Evolutionary conservation across 352 stramenopile species (phyloP).

Genomic region (Phytophthora citrophthora): DNA sequence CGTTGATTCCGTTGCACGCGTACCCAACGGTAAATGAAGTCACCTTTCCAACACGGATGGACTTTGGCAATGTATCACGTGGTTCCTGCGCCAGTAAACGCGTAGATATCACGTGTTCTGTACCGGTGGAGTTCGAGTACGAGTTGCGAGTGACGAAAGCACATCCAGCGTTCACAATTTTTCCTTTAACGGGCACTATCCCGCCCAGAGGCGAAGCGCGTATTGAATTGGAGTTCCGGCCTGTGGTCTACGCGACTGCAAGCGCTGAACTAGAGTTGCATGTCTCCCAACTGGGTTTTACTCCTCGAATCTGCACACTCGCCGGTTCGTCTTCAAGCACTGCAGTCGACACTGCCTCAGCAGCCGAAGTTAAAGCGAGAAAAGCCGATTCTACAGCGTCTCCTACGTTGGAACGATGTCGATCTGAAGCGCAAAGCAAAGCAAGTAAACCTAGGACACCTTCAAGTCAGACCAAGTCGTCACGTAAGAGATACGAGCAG

Average conservation of each 20-base stretch:
- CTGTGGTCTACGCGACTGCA: conserved; percentile 66
- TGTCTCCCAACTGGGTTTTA: conserved; percentile 84
- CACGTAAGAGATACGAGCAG: conserved; percentile 6
- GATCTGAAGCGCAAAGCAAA: conserved; percentile 9
- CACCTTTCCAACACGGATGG: conserved; percentile 72
- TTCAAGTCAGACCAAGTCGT: conserved; percentile 5
- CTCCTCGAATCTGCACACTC: conserved; percentile 66
- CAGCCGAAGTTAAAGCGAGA: conserved; percentile 1
- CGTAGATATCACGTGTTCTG: conserved; percentile 68
- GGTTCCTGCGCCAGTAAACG: conserved; percentile 46
- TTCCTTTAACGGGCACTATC: conserved; percentile 72
- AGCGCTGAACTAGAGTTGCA: conserved; percentile 68
- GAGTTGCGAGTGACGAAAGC: conserved; percentile 67
- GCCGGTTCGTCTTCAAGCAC: conserved; percentile 62
- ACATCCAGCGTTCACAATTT: conserved; percentile 81
- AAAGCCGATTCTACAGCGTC: conserved; percentile 4
- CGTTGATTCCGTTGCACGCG: conserved; percentile 84
- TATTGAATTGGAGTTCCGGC: conserved; percentile 83
- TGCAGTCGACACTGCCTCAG: not conserved
- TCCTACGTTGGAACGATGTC: not conserved
- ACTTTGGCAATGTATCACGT: conserved; percentile 80
- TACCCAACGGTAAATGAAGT: conserved; percentile 89
- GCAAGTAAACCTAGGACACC: conserved; percentile 3
- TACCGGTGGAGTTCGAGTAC: conserved; percentile 91
- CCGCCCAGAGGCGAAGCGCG: conserved; percentile 64